Evolutionary conservation across 2,329 filamentous ascomycete species (phyloP).

Genomic region (Ophiostoma sp.): DNA sequence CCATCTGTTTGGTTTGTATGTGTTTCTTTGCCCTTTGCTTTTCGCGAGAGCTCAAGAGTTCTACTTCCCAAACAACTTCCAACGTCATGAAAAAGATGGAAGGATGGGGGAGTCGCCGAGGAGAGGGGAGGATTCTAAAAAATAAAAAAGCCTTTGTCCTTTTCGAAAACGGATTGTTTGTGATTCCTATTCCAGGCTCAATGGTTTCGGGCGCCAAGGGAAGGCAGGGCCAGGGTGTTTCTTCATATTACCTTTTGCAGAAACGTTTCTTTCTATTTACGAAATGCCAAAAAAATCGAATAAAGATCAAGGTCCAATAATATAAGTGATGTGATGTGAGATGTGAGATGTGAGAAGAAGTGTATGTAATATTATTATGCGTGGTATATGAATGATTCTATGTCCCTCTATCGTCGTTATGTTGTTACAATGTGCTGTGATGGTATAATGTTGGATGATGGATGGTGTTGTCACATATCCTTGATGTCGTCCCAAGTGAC

Average conservation of each 20-base stretch:
- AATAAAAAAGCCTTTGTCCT: conserved; percentile 19
- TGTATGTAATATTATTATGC: neutral
- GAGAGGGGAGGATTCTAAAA: neutral
- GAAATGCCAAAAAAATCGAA: conserved; percentile 25
- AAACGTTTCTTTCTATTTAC: conserved; percentile 16
- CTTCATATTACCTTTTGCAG: conserved; percentile 15
- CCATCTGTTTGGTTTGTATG: neutral
- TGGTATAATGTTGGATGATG: neutral
- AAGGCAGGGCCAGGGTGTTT: conserved; percentile 17
- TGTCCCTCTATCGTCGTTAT: neutral
- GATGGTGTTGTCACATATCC: neutral
- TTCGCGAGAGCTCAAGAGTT: neutral
- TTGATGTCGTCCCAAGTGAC: conserved; percentile 35
- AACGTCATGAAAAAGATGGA: conserved; percentile 22
- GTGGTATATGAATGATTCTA: neutral
- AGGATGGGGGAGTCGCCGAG: neutral
- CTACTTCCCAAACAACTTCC: neutral
- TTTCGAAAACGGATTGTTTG: conserved; percentile 9
- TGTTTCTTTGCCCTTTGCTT: neutral
- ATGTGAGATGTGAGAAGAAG: neutral
- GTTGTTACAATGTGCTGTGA: neutral
- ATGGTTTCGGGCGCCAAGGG: conserved; percentile 11
- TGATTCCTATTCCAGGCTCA: conserved; percentile 19
- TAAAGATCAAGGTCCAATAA: neutral
- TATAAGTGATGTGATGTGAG: neutral